Percentiles rank a stretch among this genome's conserved stretches.
Evolutionary conservation across 306 rosid species (phyloP).

Genomic region (Acacia crassicarpa): DNA sequence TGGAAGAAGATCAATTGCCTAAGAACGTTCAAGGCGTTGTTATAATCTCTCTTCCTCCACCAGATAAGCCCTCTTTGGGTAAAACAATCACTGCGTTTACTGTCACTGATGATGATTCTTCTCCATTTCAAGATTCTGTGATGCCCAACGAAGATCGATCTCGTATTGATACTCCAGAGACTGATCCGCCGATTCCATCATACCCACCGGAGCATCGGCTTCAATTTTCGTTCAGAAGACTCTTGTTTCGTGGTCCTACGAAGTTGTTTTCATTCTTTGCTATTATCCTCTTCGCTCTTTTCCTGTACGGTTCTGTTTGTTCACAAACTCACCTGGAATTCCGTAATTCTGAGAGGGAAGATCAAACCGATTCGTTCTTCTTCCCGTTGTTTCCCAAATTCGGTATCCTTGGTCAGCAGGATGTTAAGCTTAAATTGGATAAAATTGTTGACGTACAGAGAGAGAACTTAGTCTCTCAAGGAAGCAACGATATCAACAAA

Average conservation of each 20-base stretch:
- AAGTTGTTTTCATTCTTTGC: slow-evolving; percentile 51
- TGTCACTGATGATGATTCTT: slow-evolving; percentile 34
- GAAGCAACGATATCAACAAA: slow-evolving; percentile 18
- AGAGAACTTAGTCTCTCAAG: slow-evolving; percentile 27
- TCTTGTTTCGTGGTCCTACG: slow-evolving; percentile 37
- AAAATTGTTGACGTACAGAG: slow-evolving; percentile 43
- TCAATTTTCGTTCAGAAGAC: slow-evolving; percentile 32
- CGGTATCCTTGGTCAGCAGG: slow-evolving; percentile 40
- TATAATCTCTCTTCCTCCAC: slow-evolving; percentile 80
- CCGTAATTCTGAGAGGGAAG: slow-evolving; percentile 42
- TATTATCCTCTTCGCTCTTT: slow-evolving; percentile 51
- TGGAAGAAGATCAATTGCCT: slow-evolving; percentile 57
- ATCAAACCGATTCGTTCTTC: slow-evolving; percentile 39
- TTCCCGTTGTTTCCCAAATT: slow-evolving; percentile 58
- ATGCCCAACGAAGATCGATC: slow-evolving; percentile 23
- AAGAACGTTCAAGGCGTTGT: slow-evolving; percentile 55
- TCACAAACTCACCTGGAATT: slow-evolving; percentile 42
- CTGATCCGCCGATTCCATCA: slow-evolving; percentile 30
- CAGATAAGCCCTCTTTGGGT: slow-evolving; percentile 74
- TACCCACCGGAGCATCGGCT: slow-evolving; percentile 36
- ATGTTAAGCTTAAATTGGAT: slow-evolving; percentile 54
- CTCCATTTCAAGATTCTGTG: slow-evolving; percentile 19
- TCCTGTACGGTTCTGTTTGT: slow-evolving; percentile 49
- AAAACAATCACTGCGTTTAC: slow-evolving; percentile 82
- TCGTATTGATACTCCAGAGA: background rate